These are phyloP conservation scores for Forsythia suspensa DNA, from an alignment of 257 asterid genomes.

Conservation along the genomic window DNA sequence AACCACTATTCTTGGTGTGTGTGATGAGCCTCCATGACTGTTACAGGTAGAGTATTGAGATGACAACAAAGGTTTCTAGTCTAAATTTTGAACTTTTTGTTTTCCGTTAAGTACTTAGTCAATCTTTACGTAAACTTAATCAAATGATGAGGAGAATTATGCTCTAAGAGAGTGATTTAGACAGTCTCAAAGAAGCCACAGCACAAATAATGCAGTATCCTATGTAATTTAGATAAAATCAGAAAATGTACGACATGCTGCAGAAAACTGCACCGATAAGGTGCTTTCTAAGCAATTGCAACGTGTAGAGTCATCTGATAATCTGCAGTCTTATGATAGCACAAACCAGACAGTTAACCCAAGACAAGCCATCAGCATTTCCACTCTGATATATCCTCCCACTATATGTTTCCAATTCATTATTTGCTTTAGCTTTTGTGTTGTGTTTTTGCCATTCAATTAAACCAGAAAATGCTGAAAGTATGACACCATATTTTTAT, in stretches of 20 bases:
- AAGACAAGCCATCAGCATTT: neutral
- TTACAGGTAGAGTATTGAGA: neutral
- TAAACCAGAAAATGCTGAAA: neutral
- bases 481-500: conserved; percentile 12
- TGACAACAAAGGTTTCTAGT: neutral
- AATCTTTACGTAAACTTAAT: neutral
- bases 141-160: neutral
- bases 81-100: neutral
- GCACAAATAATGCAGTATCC: neutral
- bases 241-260: neutral
- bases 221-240: neutral
- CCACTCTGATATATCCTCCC: neutral
- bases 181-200: neutral
- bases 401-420: neutral
- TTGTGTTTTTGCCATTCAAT: neutral
- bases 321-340: neutral
- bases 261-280: neutral
- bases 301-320: neutral
- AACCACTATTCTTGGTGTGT: conserved; percentile 6
- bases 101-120: neutral
- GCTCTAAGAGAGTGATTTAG: neutral
- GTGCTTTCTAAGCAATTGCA: too few relatives aligned
- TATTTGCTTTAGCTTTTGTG: neutral
- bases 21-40: neutral
- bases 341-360: neutral